Evolutionary conservation across 345 rosid species (phyloP), one percentile per base, ranked within the genome.

Genomic region (Draba incana): DNA sequence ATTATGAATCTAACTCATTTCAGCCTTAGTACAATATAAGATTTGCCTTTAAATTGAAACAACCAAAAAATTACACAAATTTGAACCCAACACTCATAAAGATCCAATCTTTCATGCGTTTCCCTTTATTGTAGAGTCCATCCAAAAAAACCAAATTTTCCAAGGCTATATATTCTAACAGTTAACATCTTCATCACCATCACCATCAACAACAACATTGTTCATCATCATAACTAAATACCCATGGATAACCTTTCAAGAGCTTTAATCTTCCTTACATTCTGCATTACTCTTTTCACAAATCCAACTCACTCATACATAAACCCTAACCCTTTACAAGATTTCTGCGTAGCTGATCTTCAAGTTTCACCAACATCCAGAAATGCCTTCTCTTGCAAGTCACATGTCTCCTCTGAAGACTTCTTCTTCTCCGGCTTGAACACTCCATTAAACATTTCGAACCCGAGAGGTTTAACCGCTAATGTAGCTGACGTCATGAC

Each of bases 331-430:
- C 76, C 73, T 1, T 69, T 85, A 14, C 90, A 85, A 72, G 98
- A 85, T 78, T 82, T 87, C 70, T 85, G 96, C 47, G 83, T 87
- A 10, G 88, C 81, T 45, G 82, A 86, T 57, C 23, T 80, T 31
- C 66, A 47, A 16, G 70, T 78, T 14, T 1, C 83, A 7, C 4
- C 68, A 28, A 28, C 5, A 28, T 44, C 84, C 2, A 52, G 86
- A 3, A 86, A 73, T 51, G 91, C 88, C 63, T 84, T 82, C 72
- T 86, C 89, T 10, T 87, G 95, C 88, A 86, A 87, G 46, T 66
- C 82, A 0, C 59, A 80, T 10, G 89, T 84, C 28, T 47, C 82
- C 33, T 81, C 84, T 10, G 81, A 71, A 31, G 95, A 85, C 60
- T 84, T 89, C 71, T 92, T 89, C 84, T 84, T 78, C 8, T 81